A percentile compares a stretch with the other conserved stretches of the same genome.
These are phyloP conservation scores for Dentipellis sp. DNA, from an alignment of 768 basidiomycete species.

Conservation along the genomic window DNA sequence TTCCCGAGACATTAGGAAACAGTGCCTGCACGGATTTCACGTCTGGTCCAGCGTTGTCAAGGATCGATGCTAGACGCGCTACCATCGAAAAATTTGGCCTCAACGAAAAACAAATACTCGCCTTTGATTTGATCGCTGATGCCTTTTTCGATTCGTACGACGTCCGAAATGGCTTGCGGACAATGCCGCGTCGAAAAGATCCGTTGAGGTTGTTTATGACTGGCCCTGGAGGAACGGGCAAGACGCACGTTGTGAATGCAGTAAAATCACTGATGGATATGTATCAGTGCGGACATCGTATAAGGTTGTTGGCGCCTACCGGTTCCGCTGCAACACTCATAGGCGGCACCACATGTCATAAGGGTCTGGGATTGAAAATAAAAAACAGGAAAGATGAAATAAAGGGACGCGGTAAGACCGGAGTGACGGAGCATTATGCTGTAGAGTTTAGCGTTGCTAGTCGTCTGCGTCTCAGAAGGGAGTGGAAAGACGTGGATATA, in stretches of 20 bases:
- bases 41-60: neutral
- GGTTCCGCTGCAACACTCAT: constrained; percentile 23
- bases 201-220: constrained; percentile 16
- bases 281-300: constrained; percentile 5
- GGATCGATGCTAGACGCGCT: neutral
- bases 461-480: constrained; percentile 7
- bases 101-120: constrained; percentile 13
- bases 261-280: constrained; percentile 17
- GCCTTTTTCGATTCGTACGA: constrained; percentile 3
- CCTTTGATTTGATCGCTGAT: constrained; percentile 6
- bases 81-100: constrained; percentile 1
- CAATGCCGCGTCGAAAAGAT: neutral
- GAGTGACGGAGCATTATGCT: constrained; percentile 4
- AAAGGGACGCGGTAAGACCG: neutral
- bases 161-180: neutral
- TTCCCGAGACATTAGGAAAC: neutral
- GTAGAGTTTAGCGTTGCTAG: constrained; percentile 13
- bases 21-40: neutral
- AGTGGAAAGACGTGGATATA: constrained; percentile 20
- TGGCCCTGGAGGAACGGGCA: constrained; percentile 26
- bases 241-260: constrained; percentile 22
- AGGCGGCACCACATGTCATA: constrained; percentile 22
- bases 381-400: constrained; percentile 11
- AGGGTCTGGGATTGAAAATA: constrained; percentile 14
- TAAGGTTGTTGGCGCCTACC: constrained; percentile 22